phyloP scores from a whole-genome alignment of 805 yeast genomes.

The Ogataea corticis region DNA sequence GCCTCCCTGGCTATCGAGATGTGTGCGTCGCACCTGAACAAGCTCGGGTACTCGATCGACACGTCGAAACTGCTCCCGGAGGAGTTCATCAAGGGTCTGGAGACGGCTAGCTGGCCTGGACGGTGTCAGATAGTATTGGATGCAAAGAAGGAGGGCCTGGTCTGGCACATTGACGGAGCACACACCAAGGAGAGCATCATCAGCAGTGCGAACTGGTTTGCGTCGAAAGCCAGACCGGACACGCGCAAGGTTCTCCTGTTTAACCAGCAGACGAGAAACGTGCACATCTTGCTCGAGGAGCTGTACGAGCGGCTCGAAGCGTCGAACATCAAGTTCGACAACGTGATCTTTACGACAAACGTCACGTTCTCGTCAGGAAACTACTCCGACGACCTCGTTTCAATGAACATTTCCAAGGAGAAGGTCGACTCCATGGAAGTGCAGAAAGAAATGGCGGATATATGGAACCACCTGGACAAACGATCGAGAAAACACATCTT shows the following conservation, averaged over 20 bases:
- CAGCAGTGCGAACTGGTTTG: conserved; percentile 84
- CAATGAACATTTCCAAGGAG: conserved; percentile 79
- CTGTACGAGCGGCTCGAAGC: conserved; percentile 46
- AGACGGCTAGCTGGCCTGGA: conserved; percentile 86
- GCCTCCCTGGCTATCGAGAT: conserved; percentile 85
- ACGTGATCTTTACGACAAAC: conserved; percentile 85
- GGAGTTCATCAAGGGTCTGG: conserved; percentile 59
- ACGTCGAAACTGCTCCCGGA: conserved; percentile 42
- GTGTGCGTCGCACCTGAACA: conserved; percentile 57
- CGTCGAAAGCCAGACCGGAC: conserved; percentile 31
- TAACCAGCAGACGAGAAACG: conserved; percentile 94
- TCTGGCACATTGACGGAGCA: conserved; percentile 95
- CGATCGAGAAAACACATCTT: conserved; percentile 48
- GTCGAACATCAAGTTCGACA: conserved; percentile 55
- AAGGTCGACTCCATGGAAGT: conserved; percentile 78
- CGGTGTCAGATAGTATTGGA: conserved; percentile 74
- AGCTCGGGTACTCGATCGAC: conserved; percentile 44
- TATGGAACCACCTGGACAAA: conserved; percentile 62
- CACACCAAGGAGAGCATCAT: conserved; percentile 87
- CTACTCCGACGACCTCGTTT: conserved; percentile 79
- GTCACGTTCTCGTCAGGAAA: conserved; percentile 85
- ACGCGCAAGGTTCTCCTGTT: conserved; percentile 60
- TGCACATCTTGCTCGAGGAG: conserved; percentile 57
- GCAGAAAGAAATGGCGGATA: conserved; percentile 70
- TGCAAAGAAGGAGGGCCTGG: conserved; percentile 41